phyloP scores from a whole-genome alignment of 2,329 filamentous ascomycete genomes.

The Pseudomassariella vexata region DNA sequence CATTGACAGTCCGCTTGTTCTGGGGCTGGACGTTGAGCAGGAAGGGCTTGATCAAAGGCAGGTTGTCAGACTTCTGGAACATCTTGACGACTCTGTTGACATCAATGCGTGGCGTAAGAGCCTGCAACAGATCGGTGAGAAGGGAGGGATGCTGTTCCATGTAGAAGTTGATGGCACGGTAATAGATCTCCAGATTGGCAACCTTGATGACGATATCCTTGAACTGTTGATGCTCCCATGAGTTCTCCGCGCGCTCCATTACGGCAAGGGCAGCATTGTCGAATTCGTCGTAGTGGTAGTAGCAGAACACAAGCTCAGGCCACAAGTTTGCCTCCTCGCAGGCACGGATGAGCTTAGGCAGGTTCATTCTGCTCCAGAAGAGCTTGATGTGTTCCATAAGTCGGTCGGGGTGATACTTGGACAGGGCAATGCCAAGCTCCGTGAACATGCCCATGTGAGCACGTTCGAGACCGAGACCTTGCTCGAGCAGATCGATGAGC shows the following conservation, averaged over 20 bases:
- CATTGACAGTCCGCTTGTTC: conserved; percentile 98
- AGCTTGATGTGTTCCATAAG: conserved; percentile 98
- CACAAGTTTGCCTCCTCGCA: conserved; percentile 93
- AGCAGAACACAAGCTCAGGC: conserved; percentile 97
- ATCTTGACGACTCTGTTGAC: conserved; percentile 99
- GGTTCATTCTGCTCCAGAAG: conserved; percentile 97
- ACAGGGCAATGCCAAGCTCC: conserved; percentile 81
- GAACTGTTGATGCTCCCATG: conserved; percentile 99
- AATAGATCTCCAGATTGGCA: conserved; percentile 97
- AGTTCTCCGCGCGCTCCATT: conserved; percentile 95
- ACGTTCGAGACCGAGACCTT: conserved; percentile 86
- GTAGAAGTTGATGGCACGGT: conserved; percentile 94
- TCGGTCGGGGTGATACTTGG: conserved; percentile 90
- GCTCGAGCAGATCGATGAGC: conserved; percentile 88
- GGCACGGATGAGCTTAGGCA: conserved; percentile 91
- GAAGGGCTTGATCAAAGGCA: conserved; percentile 98
- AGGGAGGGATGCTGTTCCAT: conserved; percentile 94
- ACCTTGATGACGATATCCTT: conserved; percentile 99
- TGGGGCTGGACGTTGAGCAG: conserved; percentile 90
- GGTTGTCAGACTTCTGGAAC: conserved; percentile 97
- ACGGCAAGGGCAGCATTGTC: conserved; percentile 96
- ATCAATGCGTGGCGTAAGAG: conserved; percentile 86
- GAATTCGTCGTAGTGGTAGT: conserved; percentile 97
- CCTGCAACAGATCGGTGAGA: conserved; percentile 90
- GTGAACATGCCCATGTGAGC: conserved; percentile 98